A percentile compares a stretch with the other conserved stretches of the same genome.
These are phyloP conservation scores for Lactifluus subvellereus DNA, from an alignment of 768 basidiomycete genomes.

Conservation along the genomic window DNA sequence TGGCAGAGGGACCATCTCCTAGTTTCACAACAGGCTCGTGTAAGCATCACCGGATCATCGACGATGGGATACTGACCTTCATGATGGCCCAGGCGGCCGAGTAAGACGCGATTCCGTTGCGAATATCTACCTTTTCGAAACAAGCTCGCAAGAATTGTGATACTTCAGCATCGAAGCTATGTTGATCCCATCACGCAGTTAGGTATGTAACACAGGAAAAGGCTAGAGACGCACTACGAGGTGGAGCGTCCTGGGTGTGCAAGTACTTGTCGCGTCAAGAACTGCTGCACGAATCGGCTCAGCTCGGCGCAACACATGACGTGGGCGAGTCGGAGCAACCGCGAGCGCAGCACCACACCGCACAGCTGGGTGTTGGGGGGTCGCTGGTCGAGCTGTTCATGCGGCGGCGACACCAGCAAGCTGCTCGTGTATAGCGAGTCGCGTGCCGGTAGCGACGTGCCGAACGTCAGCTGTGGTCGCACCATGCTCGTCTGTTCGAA, in stretches of 20 bases:
- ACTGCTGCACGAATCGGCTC: conserved; percentile 15
- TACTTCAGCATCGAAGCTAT: conserved; percentile 18
- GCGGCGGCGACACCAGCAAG: background rate
- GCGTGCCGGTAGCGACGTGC: conserved; percentile 2
- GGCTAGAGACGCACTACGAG: conserved; percentile 4
- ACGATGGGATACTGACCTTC: conserved; percentile 7
- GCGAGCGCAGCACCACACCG: conserved; percentile 11
- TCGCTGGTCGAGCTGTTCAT: background rate
- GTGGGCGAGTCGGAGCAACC: conserved; percentile 9
- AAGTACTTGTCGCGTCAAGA: conserved; percentile 7
- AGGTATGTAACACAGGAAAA: background rate
- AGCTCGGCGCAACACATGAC: conserved; percentile 9
- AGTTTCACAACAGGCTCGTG: background rate
- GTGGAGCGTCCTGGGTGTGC: conserved; percentile 12
- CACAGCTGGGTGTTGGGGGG: background rate
- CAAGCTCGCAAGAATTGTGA: background rate
- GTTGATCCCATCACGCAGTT: background rate
- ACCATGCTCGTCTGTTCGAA: background rate
- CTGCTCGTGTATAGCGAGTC: conserved; percentile 16
- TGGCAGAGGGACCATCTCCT: conserved; percentile 16
- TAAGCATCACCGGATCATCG: background rate
- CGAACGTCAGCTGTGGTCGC: background rate
- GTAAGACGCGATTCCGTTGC: conserved; percentile 1
- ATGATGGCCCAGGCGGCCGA: conserved; percentile 7
- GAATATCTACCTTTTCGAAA: conserved; percentile 2